Conservation (phyloP, 1,284 basidiomycete species). For the Vanrija sp. region DNA sequence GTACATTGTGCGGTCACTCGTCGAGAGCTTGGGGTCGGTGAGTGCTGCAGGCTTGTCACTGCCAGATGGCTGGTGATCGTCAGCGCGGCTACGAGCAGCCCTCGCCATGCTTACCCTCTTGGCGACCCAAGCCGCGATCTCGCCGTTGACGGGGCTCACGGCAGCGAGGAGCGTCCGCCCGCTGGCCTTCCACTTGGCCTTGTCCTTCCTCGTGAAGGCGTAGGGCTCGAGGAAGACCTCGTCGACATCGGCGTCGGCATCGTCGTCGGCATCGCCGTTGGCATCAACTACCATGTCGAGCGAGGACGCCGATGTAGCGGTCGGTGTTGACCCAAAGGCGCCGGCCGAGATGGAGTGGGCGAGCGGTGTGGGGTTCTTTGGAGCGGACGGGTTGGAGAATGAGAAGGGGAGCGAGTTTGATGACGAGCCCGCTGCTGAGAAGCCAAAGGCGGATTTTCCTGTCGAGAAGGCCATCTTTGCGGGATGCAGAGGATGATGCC, state of each 20-base stretch:
- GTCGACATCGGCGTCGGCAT: neutral
- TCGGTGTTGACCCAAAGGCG: neutral
- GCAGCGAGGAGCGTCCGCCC: slow-evolving; percentile 28
- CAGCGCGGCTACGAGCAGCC: neutral
- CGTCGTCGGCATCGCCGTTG: neutral
- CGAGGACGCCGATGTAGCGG: neutral
- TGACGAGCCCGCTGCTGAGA: neutral
- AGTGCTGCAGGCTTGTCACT: slow-evolving; percentile 21
- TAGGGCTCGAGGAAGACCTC: slow-evolving; percentile 28
- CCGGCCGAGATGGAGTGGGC: slow-evolving; percentile 13
- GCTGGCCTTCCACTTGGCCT: slow-evolving; percentile 34
- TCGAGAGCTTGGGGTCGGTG: slow-evolving; percentile 11
- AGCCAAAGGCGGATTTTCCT: neutral
- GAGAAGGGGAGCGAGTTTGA: slow-evolving; percentile 10
- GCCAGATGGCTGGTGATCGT: slow-evolving; percentile 23
- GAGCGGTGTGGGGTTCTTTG: slow-evolving; percentile 16
- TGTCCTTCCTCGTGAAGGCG: slow-evolving; percentile 25
- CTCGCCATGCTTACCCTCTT: slow-evolving; percentile 20
- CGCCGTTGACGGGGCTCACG: slow-evolving; percentile 34
- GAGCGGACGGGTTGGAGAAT: slow-evolving; percentile 6
- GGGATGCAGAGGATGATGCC: no score
- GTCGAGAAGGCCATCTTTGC: no score
- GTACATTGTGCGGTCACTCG: slow-evolving; percentile 31
- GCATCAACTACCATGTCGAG: neutral
- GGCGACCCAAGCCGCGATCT: slow-evolving; percentile 33